Conservation (phyloP, 179 eudicot genomes). For the Heliamphora pulchella region DNA sequence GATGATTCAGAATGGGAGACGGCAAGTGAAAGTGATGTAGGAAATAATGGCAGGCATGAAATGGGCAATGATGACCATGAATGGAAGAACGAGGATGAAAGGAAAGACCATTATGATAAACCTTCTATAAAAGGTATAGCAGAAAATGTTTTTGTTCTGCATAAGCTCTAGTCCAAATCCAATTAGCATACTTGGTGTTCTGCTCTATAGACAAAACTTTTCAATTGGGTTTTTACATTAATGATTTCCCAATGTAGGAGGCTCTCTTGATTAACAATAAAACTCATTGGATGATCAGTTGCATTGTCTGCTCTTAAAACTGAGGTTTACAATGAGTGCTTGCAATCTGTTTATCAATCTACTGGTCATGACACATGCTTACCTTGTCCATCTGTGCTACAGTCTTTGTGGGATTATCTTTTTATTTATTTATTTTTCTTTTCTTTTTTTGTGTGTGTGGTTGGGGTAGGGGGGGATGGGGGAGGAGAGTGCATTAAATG, state of each 20-base stretch:
- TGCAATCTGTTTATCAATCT: background rate
- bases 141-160: background rate
- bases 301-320: background rate
- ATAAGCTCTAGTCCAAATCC: background rate
- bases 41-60: constrained; percentile 58
- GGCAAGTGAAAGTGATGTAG: constrained; percentile 92
- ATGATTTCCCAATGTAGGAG: background rate
- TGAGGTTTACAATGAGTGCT: background rate
- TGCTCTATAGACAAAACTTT: background rate
- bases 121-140: constrained; percentile 57
- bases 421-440: too few species aligned
- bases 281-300: constrained; percentile 4
- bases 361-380: background rate
- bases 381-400: background rate
- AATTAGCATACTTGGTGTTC: background rate
- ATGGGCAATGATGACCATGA: constrained; percentile 54
- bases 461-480: too few species aligned
- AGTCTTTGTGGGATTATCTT: too few species aligned
- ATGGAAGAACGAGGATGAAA: constrained; percentile 60
- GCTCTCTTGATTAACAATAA: background rate
- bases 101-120: constrained; percentile 50
- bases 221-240: background rate
- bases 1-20: constrained; percentile 99
- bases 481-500: too few species aligned
- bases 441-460: too few species aligned